Percentiles rank a stretch among this genome's conserved stretches.
These are phyloP conservation scores for Scleroderma citrinum DNA, from an alignment of 768 basidiomycete species.

Conservation along the genomic window DNA sequence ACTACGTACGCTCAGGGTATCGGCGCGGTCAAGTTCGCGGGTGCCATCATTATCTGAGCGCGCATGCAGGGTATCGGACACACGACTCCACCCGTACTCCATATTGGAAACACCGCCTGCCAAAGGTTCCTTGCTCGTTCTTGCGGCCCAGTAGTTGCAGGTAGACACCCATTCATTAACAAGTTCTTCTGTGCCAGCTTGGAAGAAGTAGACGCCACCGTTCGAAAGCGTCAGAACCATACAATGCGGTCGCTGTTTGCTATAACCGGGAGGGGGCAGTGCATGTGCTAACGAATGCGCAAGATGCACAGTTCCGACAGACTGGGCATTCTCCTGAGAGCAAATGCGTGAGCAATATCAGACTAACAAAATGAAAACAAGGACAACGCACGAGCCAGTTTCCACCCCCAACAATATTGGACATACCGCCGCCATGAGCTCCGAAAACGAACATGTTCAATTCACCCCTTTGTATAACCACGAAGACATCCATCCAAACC, in stretches of 20 bases:
- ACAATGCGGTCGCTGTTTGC: conserved; percentile 83
- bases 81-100: conserved; percentile 97
- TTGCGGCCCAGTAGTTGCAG: conserved; percentile 99
- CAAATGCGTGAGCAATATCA: conserved; percentile 7
- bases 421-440: conserved; percentile 53
- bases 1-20: conserved; percentile 70
- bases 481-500: conserved; percentile 90
- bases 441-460: conserved; percentile 96
- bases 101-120: conserved; percentile 97
- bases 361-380: neutral
- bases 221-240: conserved; percentile 88
- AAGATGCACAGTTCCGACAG: conserved; percentile 78
- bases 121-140: conserved; percentile 91
- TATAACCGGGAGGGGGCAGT: conserved; percentile 89
- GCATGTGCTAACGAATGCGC: conserved; percentile 85
- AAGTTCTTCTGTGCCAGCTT: conserved; percentile 97
- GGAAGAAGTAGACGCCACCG: conserved; percentile 95
- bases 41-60: conserved; percentile 50
- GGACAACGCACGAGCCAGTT: conserved; percentile 87
- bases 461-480: conserved; percentile 92
- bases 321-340: conserved; percentile 73
- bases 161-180: conserved; percentile 98
- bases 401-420: conserved; percentile 82
- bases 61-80: conserved; percentile 48
- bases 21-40: conserved; percentile 46